These are phyloP conservation scores for Mortierella sp. DNA, from an alignment of 371 early-diverging fungal genomes.

Conservation along the genomic window DNA sequence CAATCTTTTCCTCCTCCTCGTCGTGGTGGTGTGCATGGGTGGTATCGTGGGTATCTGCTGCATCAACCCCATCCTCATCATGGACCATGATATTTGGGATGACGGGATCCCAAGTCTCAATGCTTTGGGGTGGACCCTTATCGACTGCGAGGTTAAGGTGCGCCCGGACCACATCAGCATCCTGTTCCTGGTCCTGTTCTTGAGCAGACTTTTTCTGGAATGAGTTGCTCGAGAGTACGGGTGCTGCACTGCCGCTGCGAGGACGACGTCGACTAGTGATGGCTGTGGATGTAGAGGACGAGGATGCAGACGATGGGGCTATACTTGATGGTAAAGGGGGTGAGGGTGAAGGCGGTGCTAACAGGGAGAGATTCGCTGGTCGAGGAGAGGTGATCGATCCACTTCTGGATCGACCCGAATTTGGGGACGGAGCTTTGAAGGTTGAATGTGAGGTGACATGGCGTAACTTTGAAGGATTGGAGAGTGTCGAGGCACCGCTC, in stretches of 20 bases:
- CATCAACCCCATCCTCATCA: constrained; percentile 26
- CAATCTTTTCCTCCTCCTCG: constrained; percentile 51
- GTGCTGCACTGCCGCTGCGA: constrained; percentile 45
- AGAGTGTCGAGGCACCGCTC: constrained; percentile 16
- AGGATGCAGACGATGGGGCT: constrained; percentile 8
- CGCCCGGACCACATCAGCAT: constrained; percentile 29
- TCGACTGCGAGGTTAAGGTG: constrained; percentile 46
- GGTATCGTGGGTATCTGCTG: background rate
- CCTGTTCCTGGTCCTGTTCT: constrained; percentile 8
- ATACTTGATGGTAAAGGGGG: constrained; percentile 14
- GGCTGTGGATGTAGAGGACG: constrained; percentile 5
- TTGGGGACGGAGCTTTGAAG: constrained; percentile 18
- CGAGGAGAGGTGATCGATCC: constrained; percentile 52
- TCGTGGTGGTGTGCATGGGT: constrained; percentile 22
- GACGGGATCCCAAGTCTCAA: constrained; percentile 52
- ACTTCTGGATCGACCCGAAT: constrained; percentile 42
- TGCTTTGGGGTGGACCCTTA: constrained; percentile 50
- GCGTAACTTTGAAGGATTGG: constrained; percentile 40
- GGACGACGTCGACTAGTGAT: constrained; percentile 19
- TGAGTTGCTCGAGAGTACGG: constrained; percentile 12
- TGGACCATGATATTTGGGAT: constrained; percentile 52
- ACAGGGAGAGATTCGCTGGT: constrained; percentile 39
- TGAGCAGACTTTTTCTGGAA: constrained; percentile 7
- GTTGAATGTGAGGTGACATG: constrained; percentile 47
- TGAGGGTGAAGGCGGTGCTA: constrained; percentile 29